Evolutionary conservation across 2,329 filamentous ascomycete genomes (phyloP).

Genomic region (Trichoderma citrinoviride): DNA sequence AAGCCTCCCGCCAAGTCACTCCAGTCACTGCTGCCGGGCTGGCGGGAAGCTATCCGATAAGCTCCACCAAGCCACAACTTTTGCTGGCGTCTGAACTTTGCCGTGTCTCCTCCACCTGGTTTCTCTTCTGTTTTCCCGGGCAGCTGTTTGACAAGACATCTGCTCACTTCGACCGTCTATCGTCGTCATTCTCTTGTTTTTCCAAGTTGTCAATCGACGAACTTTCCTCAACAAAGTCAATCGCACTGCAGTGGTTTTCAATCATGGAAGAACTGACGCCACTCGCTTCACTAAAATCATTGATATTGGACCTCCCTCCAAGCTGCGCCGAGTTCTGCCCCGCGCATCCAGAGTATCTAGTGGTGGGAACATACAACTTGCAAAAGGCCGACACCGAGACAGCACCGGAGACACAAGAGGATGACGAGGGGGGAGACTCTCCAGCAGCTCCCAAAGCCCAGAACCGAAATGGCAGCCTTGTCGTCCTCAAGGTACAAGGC

Average conservation of each 20-base stretch:
- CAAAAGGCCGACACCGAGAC: conserved; percentile 44
- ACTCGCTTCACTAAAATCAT: conserved; percentile 46
- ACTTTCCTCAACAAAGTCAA: too few relatives aligned
- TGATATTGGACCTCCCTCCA: conserved; percentile 64
- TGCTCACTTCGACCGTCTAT: neutral
- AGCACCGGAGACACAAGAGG: neutral
- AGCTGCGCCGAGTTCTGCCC: conserved; percentile 77
- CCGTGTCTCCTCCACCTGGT: neutral
- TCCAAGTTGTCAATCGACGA: too few relatives aligned
- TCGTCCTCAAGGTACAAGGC: conserved; percentile 59
- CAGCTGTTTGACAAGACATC: neutral
- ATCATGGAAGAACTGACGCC: conserved; percentile 28
- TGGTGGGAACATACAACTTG: conserved; percentile 83
- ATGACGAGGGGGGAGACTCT: neutral
- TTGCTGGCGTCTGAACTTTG: neutral
- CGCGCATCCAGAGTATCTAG: conserved; percentile 59
- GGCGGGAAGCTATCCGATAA: conserved; percentile 18
- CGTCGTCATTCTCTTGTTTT: neutral
- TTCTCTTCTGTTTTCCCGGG: neutral
- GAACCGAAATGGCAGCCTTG: conserved; percentile 68
- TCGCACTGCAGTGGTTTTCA: too few relatives aligned
- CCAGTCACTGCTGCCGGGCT: conserved; percentile 14
- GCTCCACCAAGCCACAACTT: conserved; percentile 9
- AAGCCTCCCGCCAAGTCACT: neutral
- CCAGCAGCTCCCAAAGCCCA: conserved; percentile 45